Percentiles rank a stretch among this genome's conserved stretches.
These are phyloP conservation scores for Penicillium chermesinum DNA, from an alignment of 495 filamentous ascomycete genomes.

Conservation along the genomic window DNA sequence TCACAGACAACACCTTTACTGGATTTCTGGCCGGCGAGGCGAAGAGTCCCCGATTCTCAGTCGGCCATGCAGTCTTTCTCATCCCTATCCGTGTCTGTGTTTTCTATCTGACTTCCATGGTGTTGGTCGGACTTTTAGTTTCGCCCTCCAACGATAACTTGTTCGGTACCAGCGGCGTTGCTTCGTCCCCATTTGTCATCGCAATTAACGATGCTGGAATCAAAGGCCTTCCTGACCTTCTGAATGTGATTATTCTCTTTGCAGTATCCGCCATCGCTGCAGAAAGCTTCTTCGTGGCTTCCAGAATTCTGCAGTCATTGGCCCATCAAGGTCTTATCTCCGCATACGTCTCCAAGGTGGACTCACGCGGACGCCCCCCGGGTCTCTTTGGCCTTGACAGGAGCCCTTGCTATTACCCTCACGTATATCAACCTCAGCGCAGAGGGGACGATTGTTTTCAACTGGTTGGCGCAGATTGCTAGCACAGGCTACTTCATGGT, in stretches of 20 bases:
- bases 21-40: constrained; percentile 6
- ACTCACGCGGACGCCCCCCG: constrained; percentile 23
- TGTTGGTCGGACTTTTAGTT: constrained; percentile 25
- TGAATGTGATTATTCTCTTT: constrained; percentile 29
- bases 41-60: constrained; percentile 19
- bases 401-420: constrained; percentile 13
- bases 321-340: constrained; percentile 21
- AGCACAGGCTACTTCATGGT: constrained; percentile 27
- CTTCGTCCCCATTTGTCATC: constrained; percentile 33
- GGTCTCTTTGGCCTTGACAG: constrained; percentile 17
- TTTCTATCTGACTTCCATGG: constrained; percentile 26
- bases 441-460: constrained; percentile 10
- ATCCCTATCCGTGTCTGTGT: constrained; percentile 26
- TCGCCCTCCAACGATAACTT: constrained; percentile 20
- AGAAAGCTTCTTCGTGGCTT: constrained; percentile 26
- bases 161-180: constrained; percentile 19
- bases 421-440: constrained; percentile 27
- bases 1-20: constrained; percentile 3
- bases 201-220: constrained; percentile 26
- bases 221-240: constrained; percentile 17
- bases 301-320: constrained; percentile 26
- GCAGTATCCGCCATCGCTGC: constrained; percentile 27
- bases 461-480: constrained; percentile 26
- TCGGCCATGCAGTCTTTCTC: constrained; percentile 25
- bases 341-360: constrained; percentile 18